Evolutionary conservation across 1,284 basidiomycete genomes (phyloP), one percentile per base, ranked within the genome.

Genomic region (Apiotrichum brassicae): DNA sequence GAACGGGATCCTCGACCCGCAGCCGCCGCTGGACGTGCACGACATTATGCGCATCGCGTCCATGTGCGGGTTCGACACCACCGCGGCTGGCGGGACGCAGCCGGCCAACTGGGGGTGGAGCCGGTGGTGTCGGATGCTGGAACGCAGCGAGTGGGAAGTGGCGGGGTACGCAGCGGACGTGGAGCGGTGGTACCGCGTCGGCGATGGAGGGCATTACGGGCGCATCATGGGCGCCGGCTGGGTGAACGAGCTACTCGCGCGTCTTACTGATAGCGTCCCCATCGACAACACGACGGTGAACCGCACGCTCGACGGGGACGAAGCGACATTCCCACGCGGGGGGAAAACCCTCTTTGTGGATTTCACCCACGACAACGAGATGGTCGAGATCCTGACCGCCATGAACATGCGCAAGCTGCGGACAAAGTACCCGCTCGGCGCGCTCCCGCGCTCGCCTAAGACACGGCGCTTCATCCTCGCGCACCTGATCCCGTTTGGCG

Each of bases 281-380:
- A 65, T 64, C 24, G 87, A 90, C 70, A 63, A 76, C 47, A 90
- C 87, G 0, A 84, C 85, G 60, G 86, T 84, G 5, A 91, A 91
- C 69, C 69, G 71, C n/a, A 92, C 88, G 1, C 78, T 92, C 26
- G 82, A 86, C 62, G 58, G 71, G 2, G 76, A 79, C 12, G 80
- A 82, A 0, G 59, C 59, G 3, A 87, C 85, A 0, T 92, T 92
- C 71, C 88, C 89, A 2, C 48, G 56, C 26, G 68, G 69, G 0
- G 69, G 68, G 1, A 54, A 63, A 33, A 48, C 63, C 8, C 30
- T 73, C 23, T 72, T 71, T 47, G 59, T 70, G 22, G 87, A 90
- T 68, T 88, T 89, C 67, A 82, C 85, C 20, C 86, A 89, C 65
- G 87, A 90, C 65, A 83, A 87, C 66, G 76, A 85, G 61, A 85